phyloP scores from a whole-genome alignment of 2,329 filamentous ascomycete genomes.

The Acarospora socialis region DNA sequence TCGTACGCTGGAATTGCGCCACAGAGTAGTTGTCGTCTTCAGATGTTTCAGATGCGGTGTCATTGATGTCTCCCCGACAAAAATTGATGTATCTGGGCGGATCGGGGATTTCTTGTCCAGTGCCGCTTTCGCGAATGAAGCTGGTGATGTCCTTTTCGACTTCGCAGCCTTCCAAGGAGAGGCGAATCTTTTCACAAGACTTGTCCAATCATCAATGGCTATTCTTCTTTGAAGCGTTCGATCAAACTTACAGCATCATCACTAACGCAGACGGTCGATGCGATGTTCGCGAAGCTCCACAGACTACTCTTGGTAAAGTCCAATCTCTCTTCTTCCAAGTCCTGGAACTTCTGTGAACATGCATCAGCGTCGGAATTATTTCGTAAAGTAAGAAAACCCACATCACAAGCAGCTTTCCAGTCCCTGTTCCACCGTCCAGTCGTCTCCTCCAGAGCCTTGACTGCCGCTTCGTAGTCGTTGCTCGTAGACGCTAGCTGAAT shows the following conservation, averaged over 20 bases:
- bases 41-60: constrained; percentile 66
- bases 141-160: constrained; percentile 84
- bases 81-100: constrained; percentile 98
- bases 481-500: constrained; percentile 86
- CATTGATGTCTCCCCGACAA: constrained; percentile 70
- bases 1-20: constrained; percentile 85
- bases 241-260: constrained; percentile 56
- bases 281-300: constrained; percentile 95
- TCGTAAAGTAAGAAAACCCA: constrained; percentile 20
- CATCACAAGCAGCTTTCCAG: constrained; percentile 89
- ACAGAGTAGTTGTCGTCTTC: constrained; percentile 87
- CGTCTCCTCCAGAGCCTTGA: constrained; percentile 89
- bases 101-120: constrained; percentile 93
- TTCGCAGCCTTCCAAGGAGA: constrained; percentile 88
- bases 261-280: constrained; percentile 93
- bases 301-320: constrained; percentile 97
- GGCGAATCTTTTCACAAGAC: constrained; percentile 88
- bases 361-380: constrained; percentile 15
- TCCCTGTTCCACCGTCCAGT: constrained; percentile 93
- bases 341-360: constrained; percentile 74
- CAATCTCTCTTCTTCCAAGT: constrained; percentile 89
- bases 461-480: constrained; percentile 80
- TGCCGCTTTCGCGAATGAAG: constrained; percentile 82
- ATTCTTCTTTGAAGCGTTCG: no score
- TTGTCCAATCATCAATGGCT: constrained; percentile 15